Percentiles rank a stretch among this genome's conserved stretches.
Conservation (phyloP, 2,329 filamentous ascomycete species). For the Apiospora aurea region DNA sequence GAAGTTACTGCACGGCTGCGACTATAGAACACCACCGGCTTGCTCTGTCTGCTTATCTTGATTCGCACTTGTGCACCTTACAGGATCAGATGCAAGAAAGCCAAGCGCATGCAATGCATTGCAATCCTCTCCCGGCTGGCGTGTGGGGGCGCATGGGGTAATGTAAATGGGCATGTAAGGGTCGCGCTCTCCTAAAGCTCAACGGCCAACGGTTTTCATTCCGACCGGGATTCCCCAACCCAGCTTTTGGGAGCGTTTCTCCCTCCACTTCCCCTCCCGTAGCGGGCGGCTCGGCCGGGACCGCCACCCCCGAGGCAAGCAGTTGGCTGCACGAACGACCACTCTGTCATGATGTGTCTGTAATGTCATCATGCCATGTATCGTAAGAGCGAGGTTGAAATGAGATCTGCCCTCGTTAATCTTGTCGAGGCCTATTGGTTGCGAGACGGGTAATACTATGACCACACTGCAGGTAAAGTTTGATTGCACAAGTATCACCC, state of each 20-base stretch:
- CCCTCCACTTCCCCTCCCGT: constrained; percentile 1
- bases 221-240: constrained; percentile 13
- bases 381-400: not conserved
- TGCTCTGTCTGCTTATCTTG: not conserved
- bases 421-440: not conserved
- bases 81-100: constrained; percentile 17
- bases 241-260: not conserved
- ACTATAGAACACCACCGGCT: not conserved
- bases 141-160: constrained; percentile 4
- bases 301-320: not conserved
- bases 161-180: not conserved
- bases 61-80: not conserved
- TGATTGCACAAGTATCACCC: not conserved
- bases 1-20: not conserved
- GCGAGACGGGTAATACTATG: not conserved
- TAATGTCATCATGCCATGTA: constrained; percentile 14
- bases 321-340: not conserved
- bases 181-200: not conserved
- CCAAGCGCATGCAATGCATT: not conserved
- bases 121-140: not conserved
- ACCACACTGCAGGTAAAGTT: constrained; percentile 1
- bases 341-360: not conserved
- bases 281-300: constrained; percentile 5
- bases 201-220: not conserved
- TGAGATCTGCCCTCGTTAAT: not conserved